These are phyloP conservation scores for Rosa chinensis DNA, from an alignment of 306 rosid genomes.

Conservation along the genomic window DNA sequence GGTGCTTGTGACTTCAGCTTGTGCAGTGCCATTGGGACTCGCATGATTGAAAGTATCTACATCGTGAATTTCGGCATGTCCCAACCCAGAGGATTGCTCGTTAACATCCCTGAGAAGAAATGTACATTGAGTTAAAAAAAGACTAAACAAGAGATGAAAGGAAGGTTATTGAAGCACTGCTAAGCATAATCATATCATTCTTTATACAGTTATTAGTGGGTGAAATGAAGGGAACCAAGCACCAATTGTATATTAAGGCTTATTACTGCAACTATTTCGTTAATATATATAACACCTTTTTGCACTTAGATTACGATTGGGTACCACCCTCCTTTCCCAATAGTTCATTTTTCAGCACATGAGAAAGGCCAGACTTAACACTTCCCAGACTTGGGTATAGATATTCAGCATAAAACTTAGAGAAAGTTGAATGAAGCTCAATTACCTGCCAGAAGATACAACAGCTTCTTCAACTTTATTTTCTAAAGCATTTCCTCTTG, in stretches of 20 bases:
- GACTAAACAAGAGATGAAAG: background rate
- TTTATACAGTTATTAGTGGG: background rate
- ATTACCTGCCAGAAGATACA: background rate
- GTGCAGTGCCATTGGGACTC: constrained; percentile 14
- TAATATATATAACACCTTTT: background rate
- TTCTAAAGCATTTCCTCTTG: constrained; percentile 26
- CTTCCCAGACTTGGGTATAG: background rate
- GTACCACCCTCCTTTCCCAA: background rate
- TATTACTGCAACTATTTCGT: background rate
- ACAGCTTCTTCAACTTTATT: constrained; percentile 24
- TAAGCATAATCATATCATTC: background rate
- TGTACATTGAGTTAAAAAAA: background rate
- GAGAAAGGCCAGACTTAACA: background rate
- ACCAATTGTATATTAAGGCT: background rate
- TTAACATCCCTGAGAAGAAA: constrained; percentile 33
- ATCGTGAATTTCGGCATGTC: constrained; percentile 6
- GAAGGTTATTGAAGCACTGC: background rate
- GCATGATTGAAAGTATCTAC: constrained; percentile 6
- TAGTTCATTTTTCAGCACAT: background rate
- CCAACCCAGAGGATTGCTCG: constrained; percentile 12
- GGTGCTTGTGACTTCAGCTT: constrained; percentile 31
- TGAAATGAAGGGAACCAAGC: background rate
- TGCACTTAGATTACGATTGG: background rate
- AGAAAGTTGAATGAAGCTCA: constrained; percentile 2
- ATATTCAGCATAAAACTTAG: background rate